A percentile compares a stretch with the other conserved stretches of the same genome.
phyloP scores from a whole-genome alignment of 495 filamentous ascomycete genomes.

The Trichoderma parareesei region DNA sequence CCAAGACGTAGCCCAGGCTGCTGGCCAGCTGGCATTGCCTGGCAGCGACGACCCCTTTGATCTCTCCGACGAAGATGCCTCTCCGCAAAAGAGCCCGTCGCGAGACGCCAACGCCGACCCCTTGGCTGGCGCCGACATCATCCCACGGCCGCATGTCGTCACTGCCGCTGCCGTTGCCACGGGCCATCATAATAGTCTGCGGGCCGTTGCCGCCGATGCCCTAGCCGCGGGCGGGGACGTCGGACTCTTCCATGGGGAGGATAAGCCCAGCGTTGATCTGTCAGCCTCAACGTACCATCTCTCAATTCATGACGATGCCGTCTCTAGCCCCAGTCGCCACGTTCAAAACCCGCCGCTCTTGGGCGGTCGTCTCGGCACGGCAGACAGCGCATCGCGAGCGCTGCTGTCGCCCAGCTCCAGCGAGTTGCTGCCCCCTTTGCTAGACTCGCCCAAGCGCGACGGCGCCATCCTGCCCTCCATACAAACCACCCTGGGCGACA shows the following conservation, averaged over 20 bases:
- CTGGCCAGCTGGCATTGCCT: neutral
- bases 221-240: neutral
- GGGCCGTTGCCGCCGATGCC: neutral
- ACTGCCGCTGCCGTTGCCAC: neutral
- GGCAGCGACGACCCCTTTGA: neutral
- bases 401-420: slow-evolving; percentile 11
- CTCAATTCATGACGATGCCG: neutral
- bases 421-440: slow-evolving; percentile 42
- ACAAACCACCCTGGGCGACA: slow-evolving; percentile 15
- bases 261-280: neutral
- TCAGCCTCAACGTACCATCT: slow-evolving; percentile 1
- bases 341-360: slow-evolving; percentile 17
- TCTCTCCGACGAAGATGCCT: neutral
- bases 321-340: slow-evolving; percentile 1
- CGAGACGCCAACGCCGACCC: neutral
- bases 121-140: neutral
- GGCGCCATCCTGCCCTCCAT: slow-evolving; percentile 40
- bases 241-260: neutral
- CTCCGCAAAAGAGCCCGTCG: neutral
- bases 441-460: slow-evolving; percentile 37
- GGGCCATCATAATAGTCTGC: neutral
- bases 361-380: slow-evolving; percentile 22
- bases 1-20: slow-evolving; percentile 8
- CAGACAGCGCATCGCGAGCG: slow-evolving; percentile 16
- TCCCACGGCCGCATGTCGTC: neutral